Percentiles rank a stretch among this genome's conserved stretches.
phyloP scores from a whole-genome alignment of 2,329 filamentous ascomycete genomes.

The Ilyonectria mors-panacis region DNA sequence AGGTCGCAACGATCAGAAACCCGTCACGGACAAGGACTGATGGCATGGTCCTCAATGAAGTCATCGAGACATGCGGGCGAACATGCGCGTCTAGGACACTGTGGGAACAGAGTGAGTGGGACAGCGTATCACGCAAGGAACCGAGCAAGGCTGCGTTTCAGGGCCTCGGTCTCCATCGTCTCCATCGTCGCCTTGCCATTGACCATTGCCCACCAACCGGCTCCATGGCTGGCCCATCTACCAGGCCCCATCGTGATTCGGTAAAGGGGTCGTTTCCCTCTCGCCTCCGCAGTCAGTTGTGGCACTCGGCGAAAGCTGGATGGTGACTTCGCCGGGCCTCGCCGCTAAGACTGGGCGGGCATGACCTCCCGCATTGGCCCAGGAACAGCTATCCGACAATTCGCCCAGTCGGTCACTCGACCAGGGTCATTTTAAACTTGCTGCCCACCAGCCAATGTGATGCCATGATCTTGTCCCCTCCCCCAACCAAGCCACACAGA shows the following conservation, averaged over 20 bases:
- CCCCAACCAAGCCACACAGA: slow-evolving; percentile 20
- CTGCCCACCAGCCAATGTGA: slow-evolving; percentile 16
- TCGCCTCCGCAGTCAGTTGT: slow-evolving; percentile 42
- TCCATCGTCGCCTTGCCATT: slow-evolving; percentile 2
- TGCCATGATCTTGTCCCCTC: background rate
- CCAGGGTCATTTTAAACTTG: slow-evolving; percentile 17
- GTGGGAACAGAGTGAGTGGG: slow-evolving; percentile 5
- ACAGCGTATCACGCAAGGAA: slow-evolving; percentile 15
- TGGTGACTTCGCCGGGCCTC: slow-evolving; percentile 23
- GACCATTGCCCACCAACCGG: background rate
- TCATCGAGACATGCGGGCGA: slow-evolving; percentile 12
- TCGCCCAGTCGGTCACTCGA: slow-evolving; percentile 18
- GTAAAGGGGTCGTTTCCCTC: slow-evolving; percentile 5
- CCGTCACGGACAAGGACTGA: slow-evolving; percentile 6
- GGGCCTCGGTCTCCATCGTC: slow-evolving; percentile 1
- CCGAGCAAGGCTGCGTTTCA: slow-evolving; percentile 27
- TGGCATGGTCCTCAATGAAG: slow-evolving; percentile 10
- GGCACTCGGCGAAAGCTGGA: slow-evolving; percentile 34
- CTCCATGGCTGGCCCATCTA: background rate
- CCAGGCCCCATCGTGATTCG: background rate
- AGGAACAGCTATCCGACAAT: slow-evolving; percentile 36
- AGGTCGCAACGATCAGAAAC: background rate
- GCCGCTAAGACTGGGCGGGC: slow-evolving; percentile 35
- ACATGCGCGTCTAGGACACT: background rate
- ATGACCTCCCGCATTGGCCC: slow-evolving; percentile 39